A percentile compares a stretch with the other conserved stretches of the same genome.
phyloP scores from a whole-genome alignment of 2,329 filamentous ascomycete species.

The Nemania serpens region DNA sequence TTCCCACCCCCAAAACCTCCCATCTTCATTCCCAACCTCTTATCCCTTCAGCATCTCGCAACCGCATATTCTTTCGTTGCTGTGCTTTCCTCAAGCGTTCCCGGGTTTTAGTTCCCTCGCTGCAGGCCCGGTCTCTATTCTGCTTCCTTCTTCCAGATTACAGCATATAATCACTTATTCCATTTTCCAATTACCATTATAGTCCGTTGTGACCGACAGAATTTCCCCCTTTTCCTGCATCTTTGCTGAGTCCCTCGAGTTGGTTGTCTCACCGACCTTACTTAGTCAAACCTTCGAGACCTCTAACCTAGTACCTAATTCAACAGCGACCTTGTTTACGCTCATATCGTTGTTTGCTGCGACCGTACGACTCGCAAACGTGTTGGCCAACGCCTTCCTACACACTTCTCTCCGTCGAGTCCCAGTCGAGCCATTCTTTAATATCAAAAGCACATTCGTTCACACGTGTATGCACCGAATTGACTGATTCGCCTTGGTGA shows the following conservation, averaged over 20 bases:
- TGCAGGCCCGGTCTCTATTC: conserved; percentile 20
- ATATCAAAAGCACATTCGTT: conserved; percentile 10
- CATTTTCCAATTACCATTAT: conserved; percentile 9
- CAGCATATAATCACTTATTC: conserved; percentile 22
- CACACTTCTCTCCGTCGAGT: conserved; percentile 1
- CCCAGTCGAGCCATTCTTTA: conserved; percentile 4
- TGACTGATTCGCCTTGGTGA: conserved; percentile 19
- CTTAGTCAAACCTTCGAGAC: conserved; percentile 16
- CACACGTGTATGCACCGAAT: conserved; percentile 15
- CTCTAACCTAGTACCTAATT: conserved; percentile 17
- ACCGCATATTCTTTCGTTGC: conserved; percentile 24
- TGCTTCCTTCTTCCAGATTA: conserved; percentile 12
- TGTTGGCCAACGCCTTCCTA: neutral
- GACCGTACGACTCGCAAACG: conserved; percentile 3
- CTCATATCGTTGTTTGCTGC: conserved; percentile 1
- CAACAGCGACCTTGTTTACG: conserved; percentile 21
- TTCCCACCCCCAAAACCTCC: conserved; percentile 24
- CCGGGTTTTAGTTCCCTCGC: conserved; percentile 15
- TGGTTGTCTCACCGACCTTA: conserved; percentile 23
- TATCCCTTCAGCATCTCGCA: conserved; percentile 26
- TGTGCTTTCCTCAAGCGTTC: conserved; percentile 14
- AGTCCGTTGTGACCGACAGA: conserved; percentile 10
- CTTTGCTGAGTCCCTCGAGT: conserved; percentile 6
- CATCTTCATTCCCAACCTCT: conserved; percentile 26
- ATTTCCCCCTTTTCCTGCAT: conserved; percentile 21